Evolutionary conservation across 345 rosid species (phyloP).

Genomic region (Jatropha curcas): DNA sequence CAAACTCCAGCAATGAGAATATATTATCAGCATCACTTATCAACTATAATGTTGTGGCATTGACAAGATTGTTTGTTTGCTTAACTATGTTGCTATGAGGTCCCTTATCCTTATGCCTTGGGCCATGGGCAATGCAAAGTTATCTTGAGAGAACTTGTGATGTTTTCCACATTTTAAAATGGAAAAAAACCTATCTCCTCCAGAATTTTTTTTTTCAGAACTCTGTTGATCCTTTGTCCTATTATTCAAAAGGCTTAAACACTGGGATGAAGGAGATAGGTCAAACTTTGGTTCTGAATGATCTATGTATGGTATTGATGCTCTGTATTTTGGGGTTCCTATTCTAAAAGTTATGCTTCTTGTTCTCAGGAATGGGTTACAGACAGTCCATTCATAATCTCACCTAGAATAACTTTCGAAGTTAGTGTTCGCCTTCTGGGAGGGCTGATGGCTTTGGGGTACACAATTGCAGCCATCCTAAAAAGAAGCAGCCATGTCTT

Average conservation of each 20-base stretch:
- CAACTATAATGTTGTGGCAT: too few species aligned
- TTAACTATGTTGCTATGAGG: too few species aligned
- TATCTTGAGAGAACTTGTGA: too few species aligned
- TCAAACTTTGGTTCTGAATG: conserved; percentile 13
- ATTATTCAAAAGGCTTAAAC: neutral
- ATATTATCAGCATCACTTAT: too few species aligned
- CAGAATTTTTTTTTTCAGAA: too few species aligned
- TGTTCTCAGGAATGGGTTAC: conserved; percentile 96
- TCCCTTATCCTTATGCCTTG: too few species aligned
- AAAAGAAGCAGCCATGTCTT: conserved; percentile 94
- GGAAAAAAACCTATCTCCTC: too few species aligned
- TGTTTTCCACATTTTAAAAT: too few species aligned
- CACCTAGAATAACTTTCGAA: conserved; percentile 97
- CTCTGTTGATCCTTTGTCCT: too few species aligned
- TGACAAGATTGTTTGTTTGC: too few species aligned
- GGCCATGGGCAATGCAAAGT: too few species aligned
- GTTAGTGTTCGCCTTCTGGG: conserved; percentile 95
- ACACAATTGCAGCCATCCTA: conserved; percentile 88
- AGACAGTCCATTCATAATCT: conserved; percentile 91
- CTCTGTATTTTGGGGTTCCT: conserved; percentile 17
- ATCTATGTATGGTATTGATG: neutral
- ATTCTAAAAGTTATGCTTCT: conserved; percentile 14
- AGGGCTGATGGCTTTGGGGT: conserved; percentile 97
- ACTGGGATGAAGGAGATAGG: neutral
- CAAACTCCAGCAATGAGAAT: too few species aligned